Percentiles rank a stretch among this genome's conserved stretches.
phyloP scores from a whole-genome alignment of 2,329 filamentous ascomycete species.

The Penicillium sclerotigenum region DNA sequence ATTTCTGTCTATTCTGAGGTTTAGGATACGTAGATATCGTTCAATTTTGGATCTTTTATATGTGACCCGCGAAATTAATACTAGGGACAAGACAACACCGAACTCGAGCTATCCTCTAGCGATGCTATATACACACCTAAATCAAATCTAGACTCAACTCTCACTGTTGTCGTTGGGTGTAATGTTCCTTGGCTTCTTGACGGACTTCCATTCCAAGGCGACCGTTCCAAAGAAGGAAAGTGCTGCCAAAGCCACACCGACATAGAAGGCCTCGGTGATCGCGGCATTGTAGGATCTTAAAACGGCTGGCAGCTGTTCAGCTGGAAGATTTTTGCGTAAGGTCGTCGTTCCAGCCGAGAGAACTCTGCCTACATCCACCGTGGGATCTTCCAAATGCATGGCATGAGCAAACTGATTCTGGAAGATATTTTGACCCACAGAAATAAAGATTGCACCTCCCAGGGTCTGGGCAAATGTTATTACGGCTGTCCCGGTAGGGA shows the following conservation, averaged over 20 bases:
- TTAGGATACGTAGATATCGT: background rate
- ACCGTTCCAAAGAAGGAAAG: background rate
- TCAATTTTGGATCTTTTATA: too few species aligned
- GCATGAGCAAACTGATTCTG: too few species aligned
- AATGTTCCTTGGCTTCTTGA: background rate
- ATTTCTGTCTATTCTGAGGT: background rate
- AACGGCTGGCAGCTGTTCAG: too few species aligned
- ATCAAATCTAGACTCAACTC: background rate
- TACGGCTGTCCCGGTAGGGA: conserved; percentile 27
- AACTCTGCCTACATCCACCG: too few species aligned
- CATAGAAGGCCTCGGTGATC: background rate
- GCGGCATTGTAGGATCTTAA: too few species aligned
- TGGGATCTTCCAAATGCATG: too few species aligned
- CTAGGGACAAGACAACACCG: too few species aligned
- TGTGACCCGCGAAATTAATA: too few species aligned
- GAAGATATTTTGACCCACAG: too few species aligned
- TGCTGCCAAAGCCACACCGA: background rate
- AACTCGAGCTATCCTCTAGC: background rate
- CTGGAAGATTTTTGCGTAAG: too few species aligned
- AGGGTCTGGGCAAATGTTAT: conserved; percentile 32
- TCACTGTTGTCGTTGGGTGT: background rate
- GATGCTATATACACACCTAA: background rate
- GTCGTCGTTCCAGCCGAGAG: too few species aligned
- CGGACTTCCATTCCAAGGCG: background rate
- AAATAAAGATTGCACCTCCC: conserved; percentile 18